These are phyloP conservation scores for Puya raimondii DNA, from an alignment of 176 grass and related monocot species.

Conservation along the genomic window DNA sequence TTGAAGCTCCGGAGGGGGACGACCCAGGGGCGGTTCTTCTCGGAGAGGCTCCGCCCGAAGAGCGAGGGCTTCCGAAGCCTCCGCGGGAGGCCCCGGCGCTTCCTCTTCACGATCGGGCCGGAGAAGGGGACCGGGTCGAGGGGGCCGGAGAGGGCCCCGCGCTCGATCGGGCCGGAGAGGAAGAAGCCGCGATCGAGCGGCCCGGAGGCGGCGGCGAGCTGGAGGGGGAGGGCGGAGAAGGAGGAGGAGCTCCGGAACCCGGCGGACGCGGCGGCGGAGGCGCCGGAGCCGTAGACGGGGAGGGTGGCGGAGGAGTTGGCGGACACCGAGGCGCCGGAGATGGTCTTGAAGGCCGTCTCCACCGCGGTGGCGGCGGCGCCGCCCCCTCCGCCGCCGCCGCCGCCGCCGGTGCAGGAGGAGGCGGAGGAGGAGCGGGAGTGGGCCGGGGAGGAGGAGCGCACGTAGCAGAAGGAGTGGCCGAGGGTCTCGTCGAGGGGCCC, in stretches of 20 bases:
- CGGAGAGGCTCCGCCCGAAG: conserved; percentile 50
- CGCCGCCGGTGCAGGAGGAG: conserved; percentile 13
- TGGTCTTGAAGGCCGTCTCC: conserved; percentile 27
- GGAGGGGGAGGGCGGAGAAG: conserved; percentile 57
- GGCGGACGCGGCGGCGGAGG: conserved; percentile 18
- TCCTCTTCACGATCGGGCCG: conserved; percentile 53
- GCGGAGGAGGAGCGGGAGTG: conserved; percentile 47
- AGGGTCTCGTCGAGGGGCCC: conserved; percentile 67
- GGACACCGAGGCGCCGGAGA: conserved; percentile 63
- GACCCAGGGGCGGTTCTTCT: conserved; percentile 57
- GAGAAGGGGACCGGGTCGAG: conserved; percentile 63
- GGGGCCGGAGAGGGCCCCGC: conserved; percentile 61
- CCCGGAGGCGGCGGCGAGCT: conserved; percentile 29
- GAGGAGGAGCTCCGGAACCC: conserved; percentile 57
- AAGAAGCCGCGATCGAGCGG: conserved; percentile 28
- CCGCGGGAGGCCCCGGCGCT: conserved; percentile 27
- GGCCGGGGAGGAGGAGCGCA: conserved; percentile 38
- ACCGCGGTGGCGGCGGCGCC: neutral
- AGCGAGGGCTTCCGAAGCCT: conserved; percentile 52
- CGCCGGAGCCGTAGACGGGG: conserved; percentile 15
- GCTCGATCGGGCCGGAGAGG: conserved; percentile 67
- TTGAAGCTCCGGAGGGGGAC: conserved; percentile 37
- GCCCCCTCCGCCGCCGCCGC: neutral
- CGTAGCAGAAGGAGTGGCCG: conserved; percentile 90
- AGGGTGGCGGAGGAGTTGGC: conserved; percentile 45